Conservation (phyloP, 148 eudicot genomes). For the Camellia sinensis region DNA sequence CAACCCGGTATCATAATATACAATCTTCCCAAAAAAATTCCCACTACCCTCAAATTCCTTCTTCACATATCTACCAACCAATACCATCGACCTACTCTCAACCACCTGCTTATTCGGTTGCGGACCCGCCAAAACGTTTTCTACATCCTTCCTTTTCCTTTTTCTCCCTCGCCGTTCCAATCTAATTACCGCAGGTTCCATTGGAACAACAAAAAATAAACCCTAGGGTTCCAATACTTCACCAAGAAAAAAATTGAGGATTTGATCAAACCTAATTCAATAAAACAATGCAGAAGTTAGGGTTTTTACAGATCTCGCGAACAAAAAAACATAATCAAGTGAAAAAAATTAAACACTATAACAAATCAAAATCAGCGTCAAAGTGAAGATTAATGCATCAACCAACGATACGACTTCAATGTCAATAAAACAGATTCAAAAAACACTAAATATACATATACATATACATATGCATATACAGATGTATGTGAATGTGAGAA, state of each 20-base stretch:
- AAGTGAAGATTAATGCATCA: background rate
- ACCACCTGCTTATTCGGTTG: constrained; percentile 39
- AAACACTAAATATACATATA: background rate
- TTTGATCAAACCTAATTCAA: constrained; percentile 2
- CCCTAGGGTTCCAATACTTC: constrained; percentile 6
- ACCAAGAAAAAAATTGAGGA: background rate
- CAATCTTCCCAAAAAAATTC: constrained; percentile 65
- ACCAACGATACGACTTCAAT: background rate
- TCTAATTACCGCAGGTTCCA: constrained; percentile 52
- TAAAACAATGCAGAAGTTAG: background rate
- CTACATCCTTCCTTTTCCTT: constrained; percentile 39
- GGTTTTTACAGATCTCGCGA: background rate
- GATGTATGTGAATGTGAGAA: background rate
- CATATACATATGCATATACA: background rate
- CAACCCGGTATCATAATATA: constrained; percentile 60
- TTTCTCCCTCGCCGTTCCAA: constrained; percentile 61
- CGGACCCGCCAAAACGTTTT: constrained; percentile 27
- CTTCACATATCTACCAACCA: constrained; percentile 70
- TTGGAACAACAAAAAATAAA: constrained; percentile 10
- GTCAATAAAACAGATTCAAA: background rate
- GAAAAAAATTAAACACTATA: background rate
- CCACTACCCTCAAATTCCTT: constrained; percentile 75
- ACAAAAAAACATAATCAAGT: background rate
- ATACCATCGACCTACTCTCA: constrained; percentile 39
- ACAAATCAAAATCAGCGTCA: background rate